A percentile compares a stretch with the other conserved stretches of the same genome.
Conservation (phyloP, 192 early-diverging fungal species). For the Coemansia sp. region DNA sequence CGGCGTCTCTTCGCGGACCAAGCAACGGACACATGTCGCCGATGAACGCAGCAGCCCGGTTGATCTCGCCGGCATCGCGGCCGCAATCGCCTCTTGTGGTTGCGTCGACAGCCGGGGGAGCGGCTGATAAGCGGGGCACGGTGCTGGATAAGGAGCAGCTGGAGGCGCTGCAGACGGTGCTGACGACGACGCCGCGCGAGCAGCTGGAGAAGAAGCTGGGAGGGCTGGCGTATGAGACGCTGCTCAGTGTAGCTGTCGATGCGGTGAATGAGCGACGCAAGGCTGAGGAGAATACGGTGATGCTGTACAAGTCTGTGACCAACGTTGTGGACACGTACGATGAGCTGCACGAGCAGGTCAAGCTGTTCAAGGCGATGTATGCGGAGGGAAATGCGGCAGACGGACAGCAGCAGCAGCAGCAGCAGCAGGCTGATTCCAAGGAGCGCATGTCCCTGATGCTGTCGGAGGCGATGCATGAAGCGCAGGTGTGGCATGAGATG, state of each 20-base stretch:
- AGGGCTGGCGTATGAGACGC: conserved; percentile 15
- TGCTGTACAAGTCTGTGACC: conserved; percentile 17
- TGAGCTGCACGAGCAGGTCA: conserved; percentile 18
- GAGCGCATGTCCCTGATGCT: conserved; percentile 23
- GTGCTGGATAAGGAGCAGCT: conserved; percentile 21
- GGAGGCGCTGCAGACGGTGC: conserved; percentile 6
- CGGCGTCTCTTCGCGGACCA: neutral
- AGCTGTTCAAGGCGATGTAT: conserved; percentile 19
- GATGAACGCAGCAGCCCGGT: conserved; percentile 17
- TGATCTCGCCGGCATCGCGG: conserved; percentile 22
- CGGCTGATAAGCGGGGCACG: neutral
- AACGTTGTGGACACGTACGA: conserved; percentile 29
- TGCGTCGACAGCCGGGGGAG: neutral
- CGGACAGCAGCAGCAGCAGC: too few species aligned
- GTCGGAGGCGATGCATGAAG: conserved; percentile 27
- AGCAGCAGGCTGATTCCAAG: too few species aligned
- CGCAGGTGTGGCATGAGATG: conserved; percentile 31
- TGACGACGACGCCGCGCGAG: conserved; percentile 14
- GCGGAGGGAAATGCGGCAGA: conserved; percentile 11
- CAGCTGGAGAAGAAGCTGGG: conserved; percentile 17
- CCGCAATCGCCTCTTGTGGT: conserved; percentile 27
- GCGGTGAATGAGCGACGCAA: conserved; percentile 18
- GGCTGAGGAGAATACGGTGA: conserved; percentile 2
- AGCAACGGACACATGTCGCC: conserved; percentile 36
- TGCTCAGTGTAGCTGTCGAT: conserved; percentile 14